These are phyloP conservation scores for Diutina mesorugosa DNA, from an alignment of 1,139 yeast species.

Conservation along the genomic window DNA sequence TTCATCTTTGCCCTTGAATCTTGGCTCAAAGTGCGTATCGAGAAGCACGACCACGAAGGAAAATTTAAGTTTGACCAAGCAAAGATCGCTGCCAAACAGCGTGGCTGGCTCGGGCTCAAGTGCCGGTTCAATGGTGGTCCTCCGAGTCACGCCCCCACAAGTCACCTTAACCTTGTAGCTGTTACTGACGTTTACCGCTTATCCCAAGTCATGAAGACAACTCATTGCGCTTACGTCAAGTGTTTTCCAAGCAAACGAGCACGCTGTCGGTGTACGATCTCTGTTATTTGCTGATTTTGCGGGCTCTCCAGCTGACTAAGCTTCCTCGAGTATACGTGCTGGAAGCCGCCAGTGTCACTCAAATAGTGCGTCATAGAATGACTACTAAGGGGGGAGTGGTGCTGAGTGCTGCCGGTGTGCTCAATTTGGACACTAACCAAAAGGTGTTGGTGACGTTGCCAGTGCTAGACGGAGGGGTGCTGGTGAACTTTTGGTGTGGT, in stretches of 20 bases:
- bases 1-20: neutral
- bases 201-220: neutral
- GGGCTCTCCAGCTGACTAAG: too few relatives aligned
- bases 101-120: too few relatives aligned
- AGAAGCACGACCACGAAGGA: neutral
- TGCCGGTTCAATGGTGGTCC: too few relatives aligned
- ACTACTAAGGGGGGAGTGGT: constrained; percentile 13
- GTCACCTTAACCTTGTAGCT: neutral
- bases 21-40: neutral
- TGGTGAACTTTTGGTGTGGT: constrained; percentile 60
- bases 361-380: too few relatives aligned
- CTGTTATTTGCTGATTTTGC: too few relatives aligned
- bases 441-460: constrained; percentile 15
- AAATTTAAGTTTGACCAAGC: neutral
- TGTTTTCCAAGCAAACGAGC: too few relatives aligned
- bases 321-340: too few relatives aligned
- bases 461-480: constrained; percentile 26
- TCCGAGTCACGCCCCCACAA: too few relatives aligned
- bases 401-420: constrained; percentile 20
- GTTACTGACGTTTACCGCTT: neutral
- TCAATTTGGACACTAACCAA: constrained; percentile 16
- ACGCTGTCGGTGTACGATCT: too few relatives aligned
- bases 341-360: too few relatives aligned
- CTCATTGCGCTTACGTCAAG: neutral
- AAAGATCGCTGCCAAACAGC: neutral